Evolutionary conservation across 2,329 filamentous ascomycete species (phyloP).

Genomic region (Pezicula carpinea): DNA sequence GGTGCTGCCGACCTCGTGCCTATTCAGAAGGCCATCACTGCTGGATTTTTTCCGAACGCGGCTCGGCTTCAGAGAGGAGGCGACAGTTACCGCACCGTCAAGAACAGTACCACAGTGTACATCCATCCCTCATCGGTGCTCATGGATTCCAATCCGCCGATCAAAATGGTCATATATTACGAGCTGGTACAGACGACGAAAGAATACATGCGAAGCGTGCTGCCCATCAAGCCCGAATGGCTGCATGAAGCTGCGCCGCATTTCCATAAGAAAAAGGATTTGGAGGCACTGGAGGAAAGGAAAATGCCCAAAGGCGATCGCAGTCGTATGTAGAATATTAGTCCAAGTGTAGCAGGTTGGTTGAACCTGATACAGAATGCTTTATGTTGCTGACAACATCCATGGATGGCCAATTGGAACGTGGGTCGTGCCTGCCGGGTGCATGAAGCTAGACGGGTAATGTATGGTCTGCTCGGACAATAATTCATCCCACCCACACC

Average conservation of each 20-base stretch:
- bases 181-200: constrained; percentile 79
- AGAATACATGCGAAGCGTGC: constrained; percentile 86
- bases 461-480: background rate
- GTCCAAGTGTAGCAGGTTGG: background rate
- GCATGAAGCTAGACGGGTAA: background rate
- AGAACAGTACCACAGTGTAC: constrained; percentile 82
- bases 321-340: constrained; percentile 14
- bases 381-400: constrained; percentile 11
- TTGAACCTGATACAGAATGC: constrained; percentile 2
- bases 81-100: constrained; percentile 85
- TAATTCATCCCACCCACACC: background rate
- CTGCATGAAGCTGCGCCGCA: constrained; percentile 87
- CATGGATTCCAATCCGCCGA: constrained; percentile 69
- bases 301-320: constrained; percentile 57
- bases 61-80: constrained; percentile 79
- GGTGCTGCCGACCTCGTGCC: constrained; percentile 69
- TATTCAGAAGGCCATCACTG: constrained; percentile 82
- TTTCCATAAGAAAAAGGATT: constrained; percentile 87
- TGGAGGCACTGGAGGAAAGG: constrained; percentile 77
- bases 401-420: background rate
- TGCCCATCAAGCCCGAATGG: constrained; percentile 83
- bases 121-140: constrained; percentile 86
- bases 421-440: background rate
- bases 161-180: constrained; percentile 82
- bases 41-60: constrained; percentile 93